Base-by-base conservation (phyloP, 2,329 filamentous ascomycete species). In the Cercospora brassicicola region DNA sequence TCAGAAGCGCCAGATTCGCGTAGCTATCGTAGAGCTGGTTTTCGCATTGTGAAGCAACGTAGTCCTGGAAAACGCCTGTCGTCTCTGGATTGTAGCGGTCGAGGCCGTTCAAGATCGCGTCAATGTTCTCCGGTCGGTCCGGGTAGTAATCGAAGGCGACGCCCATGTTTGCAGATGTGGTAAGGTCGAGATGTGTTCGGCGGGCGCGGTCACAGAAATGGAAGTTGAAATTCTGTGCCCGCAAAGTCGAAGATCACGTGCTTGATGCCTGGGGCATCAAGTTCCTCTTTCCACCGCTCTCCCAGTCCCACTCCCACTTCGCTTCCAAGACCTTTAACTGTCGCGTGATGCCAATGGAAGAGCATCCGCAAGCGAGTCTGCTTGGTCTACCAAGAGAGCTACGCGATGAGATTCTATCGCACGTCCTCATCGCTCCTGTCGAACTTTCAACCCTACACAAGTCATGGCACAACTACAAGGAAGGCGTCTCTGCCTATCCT, bases 1-100 rank as follows among this genome's bases (percentile, higher is more conserved):
- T 99, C 83, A 99, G 81, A 72, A 99, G 85, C 59, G 95, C 96
- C 80, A 97, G 85, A 84, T 98, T 99, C 77, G 95, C 93, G 83
- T 97, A 98, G 86, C 91, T 92, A 83, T 99, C 95, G 83, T 93
- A 94, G 76, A 91, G 94, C 83, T 93, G 91, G 82, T 91, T 90
- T 83, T 98, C 94, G 86, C 95, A 99, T 84, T 99, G 95, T 82
- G 93, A 90, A 78, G 88, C 87, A 71, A 99, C 90, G 83, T 99
- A 99, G 81, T 92, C 91, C 86, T 99, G 94, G 82, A 99, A 95
- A 73, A 92, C 87, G 71, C 88, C 88, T 60, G 96, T 96, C 62
- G 95, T 97, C 85, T 99, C 95, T 51, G 95, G 95, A 83, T 99
- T 99, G 86, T 99, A 99, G 78, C 95, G 89, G 83, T 99, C 95